phyloP scores from a whole-genome alignment of 371 early-diverging fungal genomes.

The Blastocladiella emersonii region DNA sequence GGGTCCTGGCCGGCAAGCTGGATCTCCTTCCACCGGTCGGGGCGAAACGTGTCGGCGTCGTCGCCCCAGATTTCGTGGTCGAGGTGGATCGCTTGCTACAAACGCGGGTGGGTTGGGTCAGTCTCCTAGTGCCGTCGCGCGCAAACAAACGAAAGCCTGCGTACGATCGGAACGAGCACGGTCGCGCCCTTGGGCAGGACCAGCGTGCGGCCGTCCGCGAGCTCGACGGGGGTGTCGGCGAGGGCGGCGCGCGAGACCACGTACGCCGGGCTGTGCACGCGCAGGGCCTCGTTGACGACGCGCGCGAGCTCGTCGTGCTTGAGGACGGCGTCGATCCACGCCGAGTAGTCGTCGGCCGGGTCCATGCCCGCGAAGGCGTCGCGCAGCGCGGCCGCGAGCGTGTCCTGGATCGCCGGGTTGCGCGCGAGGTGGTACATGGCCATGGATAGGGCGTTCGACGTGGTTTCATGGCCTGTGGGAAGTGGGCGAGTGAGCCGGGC shows the following conservation, averaged over 20 bases:
- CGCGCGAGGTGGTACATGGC: not conserved
- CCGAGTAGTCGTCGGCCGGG: too few relatives aligned
- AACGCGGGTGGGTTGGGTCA: too few relatives aligned
- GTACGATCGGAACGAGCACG: not conserved
- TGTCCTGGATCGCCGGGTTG: conserved; percentile 28
- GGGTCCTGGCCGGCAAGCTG: not conserved
- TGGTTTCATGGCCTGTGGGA: conserved; percentile 9
- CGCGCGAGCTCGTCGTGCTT: not conserved
- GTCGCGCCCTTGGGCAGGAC: not conserved
- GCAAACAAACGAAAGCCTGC: not conserved
- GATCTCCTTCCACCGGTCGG: not conserved
- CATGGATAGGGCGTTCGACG: not conserved
- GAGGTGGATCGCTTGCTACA: not conserved
- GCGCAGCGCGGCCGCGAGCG: conserved; percentile 19
- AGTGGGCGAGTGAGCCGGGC: not conserved
- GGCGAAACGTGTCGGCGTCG: not conserved
- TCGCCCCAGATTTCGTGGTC: not conserved
- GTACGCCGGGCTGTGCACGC: not conserved
- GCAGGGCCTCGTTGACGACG: not conserved
- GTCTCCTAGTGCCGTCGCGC: not conserved
- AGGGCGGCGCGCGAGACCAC: not conserved
- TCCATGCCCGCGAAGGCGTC: not conserved
- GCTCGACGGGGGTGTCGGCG: not conserved
- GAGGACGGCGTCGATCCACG: not conserved
- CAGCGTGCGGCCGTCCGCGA: not conserved